Conservation (phyloP, 2,329 filamentous ascomycete genomes). For the Colletotrichum sp. region DNA sequence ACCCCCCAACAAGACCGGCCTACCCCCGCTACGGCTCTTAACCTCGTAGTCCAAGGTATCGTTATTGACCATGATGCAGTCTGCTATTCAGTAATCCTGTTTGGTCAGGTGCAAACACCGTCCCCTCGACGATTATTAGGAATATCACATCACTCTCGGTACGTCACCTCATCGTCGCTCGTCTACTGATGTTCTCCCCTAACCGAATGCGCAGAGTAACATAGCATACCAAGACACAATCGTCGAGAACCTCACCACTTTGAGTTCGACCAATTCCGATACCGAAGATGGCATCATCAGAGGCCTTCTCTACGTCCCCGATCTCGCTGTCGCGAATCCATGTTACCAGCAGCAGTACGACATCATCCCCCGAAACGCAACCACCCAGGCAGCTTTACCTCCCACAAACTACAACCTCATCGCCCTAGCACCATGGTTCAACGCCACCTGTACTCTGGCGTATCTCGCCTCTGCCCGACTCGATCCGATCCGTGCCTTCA, state of each 20-base stretch:
- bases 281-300: conserved; percentile 66
- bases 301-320: conserved; percentile 86
- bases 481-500: conserved; percentile 65
- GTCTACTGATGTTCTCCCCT: neutral
- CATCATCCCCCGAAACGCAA: conserved; percentile 79
- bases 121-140: conserved; percentile 58
- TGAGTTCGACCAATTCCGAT: conserved; percentile 71
- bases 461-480: conserved; percentile 69
- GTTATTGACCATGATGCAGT: conserved; percentile 34
- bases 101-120: conserved; percentile 53
- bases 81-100: conserved; percentile 66
- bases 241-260: conserved; percentile 70
- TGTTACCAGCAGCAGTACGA: conserved; percentile 68
- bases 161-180: conserved; percentile 30
- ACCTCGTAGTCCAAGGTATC: neutral
- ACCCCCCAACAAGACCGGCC: neutral
- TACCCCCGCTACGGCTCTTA: conserved; percentile 3
- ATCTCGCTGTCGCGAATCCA: conserved; percentile 59
- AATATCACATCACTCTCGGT: conserved; percentile 64
- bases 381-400: conserved; percentile 72
- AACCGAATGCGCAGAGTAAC: conserved; percentile 28
- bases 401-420: conserved; percentile 74
- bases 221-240: conserved; percentile 59
- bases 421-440: conserved; percentile 88
- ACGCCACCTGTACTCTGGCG: conserved; percentile 70